Evolutionary conservation across 805 yeast species (phyloP).

Genomic region (Wickerhamiella hasegawae): DNA sequence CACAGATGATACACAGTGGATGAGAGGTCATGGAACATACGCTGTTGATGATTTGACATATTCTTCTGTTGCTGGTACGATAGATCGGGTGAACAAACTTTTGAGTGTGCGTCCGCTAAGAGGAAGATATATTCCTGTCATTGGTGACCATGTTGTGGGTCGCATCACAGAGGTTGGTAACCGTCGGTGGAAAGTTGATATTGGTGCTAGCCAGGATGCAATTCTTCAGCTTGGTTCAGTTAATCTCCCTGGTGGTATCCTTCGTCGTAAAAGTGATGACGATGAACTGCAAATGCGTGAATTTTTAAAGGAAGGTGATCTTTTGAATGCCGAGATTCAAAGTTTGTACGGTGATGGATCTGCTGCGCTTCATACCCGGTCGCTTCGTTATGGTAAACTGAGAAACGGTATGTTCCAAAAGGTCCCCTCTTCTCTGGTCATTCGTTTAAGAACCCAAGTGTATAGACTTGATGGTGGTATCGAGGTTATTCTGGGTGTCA

Average conservation of each 20-base stretch:
- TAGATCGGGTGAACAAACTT: slow-evolving; percentile 71
- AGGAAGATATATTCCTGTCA: slow-evolving; percentile 82
- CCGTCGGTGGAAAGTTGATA: slow-evolving; percentile 91
- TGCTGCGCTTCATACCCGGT: slow-evolving; percentile 88
- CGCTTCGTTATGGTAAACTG: slow-evolving; percentile 85
- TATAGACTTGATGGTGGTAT: slow-evolving; percentile 85
- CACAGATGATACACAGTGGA: slow-evolving; percentile 94
- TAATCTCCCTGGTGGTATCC: slow-evolving; percentile 91
- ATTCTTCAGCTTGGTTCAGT: slow-evolving; percentile 87
- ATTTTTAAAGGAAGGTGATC: slow-evolving; percentile 88
- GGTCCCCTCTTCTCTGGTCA: slow-evolving; percentile 70
- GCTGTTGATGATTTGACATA: slow-evolving; percentile 47
- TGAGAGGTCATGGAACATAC: slow-evolving; percentile 97
- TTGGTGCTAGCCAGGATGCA: slow-evolving; percentile 90
- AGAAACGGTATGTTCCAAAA: slow-evolving; percentile 74
- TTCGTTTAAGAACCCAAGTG: slow-evolving; percentile 76
- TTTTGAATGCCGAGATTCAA: slow-evolving; percentile 92
- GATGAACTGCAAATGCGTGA: slow-evolving; percentile 95
- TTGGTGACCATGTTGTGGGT: slow-evolving; percentile 94
- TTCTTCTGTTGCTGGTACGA: slow-evolving; percentile 85
- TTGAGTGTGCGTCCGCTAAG: slow-evolving; percentile 73
- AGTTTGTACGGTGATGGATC: slow-evolving; percentile 76
- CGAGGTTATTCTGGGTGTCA: slow-evolving; percentile 79
- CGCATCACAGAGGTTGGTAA: slow-evolving; percentile 87
- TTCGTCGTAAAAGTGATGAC: slow-evolving; percentile 83